phyloP scores from a whole-genome alignment of 306 rosid species.

The Psophocarpus tetragonolobus region DNA sequence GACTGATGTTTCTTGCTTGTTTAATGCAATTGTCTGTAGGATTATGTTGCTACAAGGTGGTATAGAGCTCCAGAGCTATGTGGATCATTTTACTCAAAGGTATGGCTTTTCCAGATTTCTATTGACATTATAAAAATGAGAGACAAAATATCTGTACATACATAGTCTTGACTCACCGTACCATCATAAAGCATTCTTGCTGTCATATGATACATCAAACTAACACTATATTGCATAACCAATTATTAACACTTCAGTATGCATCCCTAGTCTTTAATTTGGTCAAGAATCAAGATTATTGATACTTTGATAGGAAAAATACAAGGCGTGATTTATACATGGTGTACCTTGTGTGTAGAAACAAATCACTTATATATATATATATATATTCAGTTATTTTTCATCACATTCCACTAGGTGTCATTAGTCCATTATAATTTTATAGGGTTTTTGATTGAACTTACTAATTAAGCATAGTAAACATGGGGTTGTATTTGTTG shows the following conservation, averaged over 20 bases:
- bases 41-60: conserved; percentile 99
- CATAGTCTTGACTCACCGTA: background rate
- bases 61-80: conserved; percentile 98
- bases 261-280: background rate
- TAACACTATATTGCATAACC: background rate
- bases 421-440: background rate
- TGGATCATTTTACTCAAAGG: conserved; percentile 97
- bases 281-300: background rate
- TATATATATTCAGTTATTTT: background rate
- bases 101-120: conserved; percentile 37
- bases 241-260: background rate
- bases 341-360: background rate
- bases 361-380: background rate
- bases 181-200: background rate
- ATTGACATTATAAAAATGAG: background rate
- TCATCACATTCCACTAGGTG: background rate
- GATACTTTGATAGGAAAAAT: background rate
- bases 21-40: conserved; percentile 51
- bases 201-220: too few relatives aligned
- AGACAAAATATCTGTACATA: background rate
- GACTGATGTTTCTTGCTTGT: conserved; percentile 4
- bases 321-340: background rate
- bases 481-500: background rate
- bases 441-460: background rate
- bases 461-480: background rate